Base-by-base conservation (phyloP, 345 rosid species). In the Gossypium herbaceum region DNA sequence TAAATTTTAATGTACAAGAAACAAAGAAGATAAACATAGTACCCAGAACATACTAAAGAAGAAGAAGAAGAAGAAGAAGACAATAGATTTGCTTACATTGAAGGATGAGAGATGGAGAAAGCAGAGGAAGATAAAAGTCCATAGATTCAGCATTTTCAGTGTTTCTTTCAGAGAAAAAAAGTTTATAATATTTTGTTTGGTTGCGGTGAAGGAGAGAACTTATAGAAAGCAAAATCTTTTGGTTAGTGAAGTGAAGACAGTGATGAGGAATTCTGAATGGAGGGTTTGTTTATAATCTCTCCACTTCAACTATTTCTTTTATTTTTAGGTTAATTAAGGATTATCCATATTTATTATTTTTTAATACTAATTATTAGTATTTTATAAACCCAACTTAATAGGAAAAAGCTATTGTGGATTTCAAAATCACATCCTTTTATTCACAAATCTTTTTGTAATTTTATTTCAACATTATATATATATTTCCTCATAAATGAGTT, bases 1-100 rank as follows among this genome's bases (percentile, higher is more conserved):
- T 25, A 55, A 20, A 41, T 39, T 24, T 45, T 34, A 25, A 71
- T 16, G 4, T 50, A 3, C 22, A 72, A 6, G 24, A 73, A 4
- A 59, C 13, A 57, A 57, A 57, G 11, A 20, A 20, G 61, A 57
- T 57, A 58, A 74, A 64, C 55, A 43, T 44, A 27, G 7, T 24
- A 11, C 34, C 62, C 12, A 51, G 55, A 27, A 12, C 19, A 56
- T 8, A 56, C 20, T 56, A 2, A n/a, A 19, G 10, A 20, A n/a
- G 2, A 52, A n/a, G 19, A 55, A 55, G 15, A 29, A 29, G 39
- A 50, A 12, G 16, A 16, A 15, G 55, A 45, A 39, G 41, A 12
- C 60, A 61, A 72, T 25, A 69, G 19, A 9, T 8, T 2, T 51
- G 71, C 82, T 84, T 81, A 84, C 91, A 70, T 64, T 76, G 82